phyloP scores from a whole-genome alignment of 2,329 filamentous ascomycete species.

The Mycosphaerelloides madeirae region DNA sequence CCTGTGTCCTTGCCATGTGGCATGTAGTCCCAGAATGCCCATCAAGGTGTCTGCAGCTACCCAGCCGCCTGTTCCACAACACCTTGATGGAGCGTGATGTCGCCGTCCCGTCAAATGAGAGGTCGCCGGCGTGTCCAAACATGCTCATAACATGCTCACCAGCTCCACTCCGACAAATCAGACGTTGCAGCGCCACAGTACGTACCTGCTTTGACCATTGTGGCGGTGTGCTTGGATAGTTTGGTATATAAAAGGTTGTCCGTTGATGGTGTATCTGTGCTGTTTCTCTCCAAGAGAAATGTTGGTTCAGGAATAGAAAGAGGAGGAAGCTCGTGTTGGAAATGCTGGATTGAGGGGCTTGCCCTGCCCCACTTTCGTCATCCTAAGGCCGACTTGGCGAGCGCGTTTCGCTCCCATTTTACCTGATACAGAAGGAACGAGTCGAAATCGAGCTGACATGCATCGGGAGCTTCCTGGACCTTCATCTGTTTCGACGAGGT shows the following conservation, averaged over 20 bases:
- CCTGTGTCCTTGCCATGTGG: neutral
- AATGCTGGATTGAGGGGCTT: neutral
- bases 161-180: constrained; percentile 29
- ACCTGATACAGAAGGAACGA: too few relatives aligned
- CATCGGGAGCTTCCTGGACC: too few relatives aligned
- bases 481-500: too few relatives aligned
- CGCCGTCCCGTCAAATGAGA: constrained; percentile 8
- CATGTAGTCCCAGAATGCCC: neutral
- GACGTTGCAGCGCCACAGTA: constrained; percentile 25
- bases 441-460: too few relatives aligned
- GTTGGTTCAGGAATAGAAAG: too few relatives aligned
- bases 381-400: too few relatives aligned
- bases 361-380: constrained; percentile 4
- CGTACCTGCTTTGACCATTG: constrained; percentile 98
- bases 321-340: too few relatives aligned
- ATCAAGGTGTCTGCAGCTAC: constrained; percentile 6
- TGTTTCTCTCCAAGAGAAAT: neutral
- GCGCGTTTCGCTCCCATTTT: too few relatives aligned
- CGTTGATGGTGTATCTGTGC: constrained; percentile 9
- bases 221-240: constrained; percentile 53
- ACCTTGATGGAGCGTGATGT: constrained; percentile 2
- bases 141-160: constrained; percentile 27
- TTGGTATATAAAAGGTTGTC: constrained; percentile 8
- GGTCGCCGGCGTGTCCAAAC: constrained; percentile 17
- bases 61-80: neutral